Evolutionary conservation across 768 basidiomycete genomes (phyloP).

Genomic region (Scleroderma citrinum): DNA sequence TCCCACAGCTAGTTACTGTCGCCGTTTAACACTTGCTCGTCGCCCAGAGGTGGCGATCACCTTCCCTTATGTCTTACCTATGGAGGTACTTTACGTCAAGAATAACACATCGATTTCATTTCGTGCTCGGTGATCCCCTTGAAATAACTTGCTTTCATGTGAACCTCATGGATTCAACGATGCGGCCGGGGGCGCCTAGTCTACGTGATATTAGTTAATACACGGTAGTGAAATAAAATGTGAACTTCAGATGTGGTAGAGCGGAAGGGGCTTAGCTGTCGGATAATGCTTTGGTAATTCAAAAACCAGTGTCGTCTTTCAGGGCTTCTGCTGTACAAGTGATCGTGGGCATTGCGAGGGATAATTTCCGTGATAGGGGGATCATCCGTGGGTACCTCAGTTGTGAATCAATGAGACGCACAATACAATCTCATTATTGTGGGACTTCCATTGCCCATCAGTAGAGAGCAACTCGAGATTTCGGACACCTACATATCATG

Average conservation of each 20-base stretch:
- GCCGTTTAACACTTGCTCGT: no score
- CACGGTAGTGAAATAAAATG: neutral
- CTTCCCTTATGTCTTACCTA: neutral
- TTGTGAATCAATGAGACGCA: no score
- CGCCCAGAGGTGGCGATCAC: no score
- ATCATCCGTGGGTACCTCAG: no score
- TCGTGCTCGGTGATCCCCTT: constrained; percentile 16
- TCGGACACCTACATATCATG: neutral
- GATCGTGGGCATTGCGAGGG: no score
- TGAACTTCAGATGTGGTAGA: neutral
- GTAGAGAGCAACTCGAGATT: no score
- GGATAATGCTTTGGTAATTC: neutral
- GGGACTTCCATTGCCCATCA: no score
- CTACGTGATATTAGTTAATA: neutral
- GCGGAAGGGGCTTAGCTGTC: neutral
- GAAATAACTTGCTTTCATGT: neutral
- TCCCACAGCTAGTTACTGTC: no score
- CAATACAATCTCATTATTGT: no score
- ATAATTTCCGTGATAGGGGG: no score
- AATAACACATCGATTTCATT: constrained; percentile 19
- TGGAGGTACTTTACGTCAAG: neutral
- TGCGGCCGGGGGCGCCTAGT: neutral
- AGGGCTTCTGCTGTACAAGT: neutral
- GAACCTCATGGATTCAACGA: neutral
- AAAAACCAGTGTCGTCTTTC: neutral